These are phyloP conservation scores for Phalaenopsis equestris DNA, from an alignment of 106 monocot genomes.

Conservation along the genomic window DNA sequence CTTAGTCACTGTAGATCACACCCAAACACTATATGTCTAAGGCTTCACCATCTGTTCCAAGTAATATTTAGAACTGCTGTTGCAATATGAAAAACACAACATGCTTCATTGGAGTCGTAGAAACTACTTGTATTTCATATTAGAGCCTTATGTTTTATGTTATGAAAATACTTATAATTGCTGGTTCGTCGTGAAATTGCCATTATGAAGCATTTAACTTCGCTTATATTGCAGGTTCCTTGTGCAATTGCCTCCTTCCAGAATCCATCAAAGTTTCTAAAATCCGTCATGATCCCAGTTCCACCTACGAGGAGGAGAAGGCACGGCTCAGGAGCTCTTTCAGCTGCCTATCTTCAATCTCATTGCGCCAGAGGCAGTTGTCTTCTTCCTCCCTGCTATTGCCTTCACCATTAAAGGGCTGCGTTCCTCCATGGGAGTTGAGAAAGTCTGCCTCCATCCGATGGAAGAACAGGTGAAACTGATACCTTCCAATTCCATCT, in stretches of 20 bases:
- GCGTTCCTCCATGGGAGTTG: conserved; percentile 13
- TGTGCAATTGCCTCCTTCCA: conserved; percentile 68
- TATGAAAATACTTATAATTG: background rate
- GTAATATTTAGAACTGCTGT: no score
- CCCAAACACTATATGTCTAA: no score
- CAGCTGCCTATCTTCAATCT: conserved; percentile 54
- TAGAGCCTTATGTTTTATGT: no score
- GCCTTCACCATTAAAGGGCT: conserved; percentile 27
- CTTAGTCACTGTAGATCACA: no score
- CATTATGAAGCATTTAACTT: background rate
- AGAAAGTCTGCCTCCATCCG: background rate
- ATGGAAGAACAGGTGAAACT: conserved; percentile 5
- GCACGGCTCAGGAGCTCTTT: conserved; percentile 40
- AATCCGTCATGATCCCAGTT: conserved; percentile 37
- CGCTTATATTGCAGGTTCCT: conserved; percentile 31
- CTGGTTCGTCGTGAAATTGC: no score
- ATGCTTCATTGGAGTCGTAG: no score
- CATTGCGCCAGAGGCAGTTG: conserved; percentile 31
- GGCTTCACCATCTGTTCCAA: no score
- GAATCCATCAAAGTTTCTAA: conserved; percentile 38
- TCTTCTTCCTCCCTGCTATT: conserved; percentile 29
- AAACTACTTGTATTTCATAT: no score
- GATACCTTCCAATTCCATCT: background rate
- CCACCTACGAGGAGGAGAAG: conserved; percentile 46
- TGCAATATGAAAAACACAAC: no score